A percentile compares a stretch with the other conserved stretches of the same genome.
Conservation (phyloP, 306 rosid species). For the Trifolium repens region DNA sequence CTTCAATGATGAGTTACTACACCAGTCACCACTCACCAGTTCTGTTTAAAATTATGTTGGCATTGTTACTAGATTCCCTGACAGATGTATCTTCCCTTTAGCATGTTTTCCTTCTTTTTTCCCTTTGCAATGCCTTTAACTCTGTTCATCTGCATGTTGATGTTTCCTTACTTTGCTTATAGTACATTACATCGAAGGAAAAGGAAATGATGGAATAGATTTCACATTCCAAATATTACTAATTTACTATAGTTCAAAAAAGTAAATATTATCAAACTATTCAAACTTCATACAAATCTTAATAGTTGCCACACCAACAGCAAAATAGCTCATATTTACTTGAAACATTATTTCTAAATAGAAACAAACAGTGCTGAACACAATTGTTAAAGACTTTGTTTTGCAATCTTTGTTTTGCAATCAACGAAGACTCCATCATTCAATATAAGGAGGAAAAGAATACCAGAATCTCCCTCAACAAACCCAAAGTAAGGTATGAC, state of each 20-base stretch:
- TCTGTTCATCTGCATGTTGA: not conserved
- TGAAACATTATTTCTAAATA: constrained; percentile 28
- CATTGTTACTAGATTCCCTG: not conserved
- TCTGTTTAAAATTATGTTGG: not conserved
- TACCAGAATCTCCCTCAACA: constrained; percentile 32
- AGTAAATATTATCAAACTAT: not conserved
- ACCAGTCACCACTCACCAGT: not conserved
- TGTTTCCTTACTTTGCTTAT: not conserved
- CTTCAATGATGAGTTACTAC: not conserved
- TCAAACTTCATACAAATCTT: constrained; percentile 6
- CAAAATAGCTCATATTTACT: constrained; percentile 11
- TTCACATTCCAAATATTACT: not conserved
- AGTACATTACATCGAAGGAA: not conserved
- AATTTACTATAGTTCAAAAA: constrained; percentile 2
- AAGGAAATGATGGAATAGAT: not conserved
- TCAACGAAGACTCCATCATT: constrained; percentile 17
- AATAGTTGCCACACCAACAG: constrained; percentile 2
- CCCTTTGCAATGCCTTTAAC: not conserved
- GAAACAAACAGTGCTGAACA: constrained; percentile 9
- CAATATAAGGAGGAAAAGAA: constrained; percentile 29
- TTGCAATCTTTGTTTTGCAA: not conserved
- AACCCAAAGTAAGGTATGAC: constrained; percentile 22
- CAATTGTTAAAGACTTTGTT: constrained; percentile 5
- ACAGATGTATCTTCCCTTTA: not conserved
- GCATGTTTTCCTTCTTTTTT: not conserved